Conservation (phyloP, 208 protist species). For the Plasmodiophora brassicae region DNA sequence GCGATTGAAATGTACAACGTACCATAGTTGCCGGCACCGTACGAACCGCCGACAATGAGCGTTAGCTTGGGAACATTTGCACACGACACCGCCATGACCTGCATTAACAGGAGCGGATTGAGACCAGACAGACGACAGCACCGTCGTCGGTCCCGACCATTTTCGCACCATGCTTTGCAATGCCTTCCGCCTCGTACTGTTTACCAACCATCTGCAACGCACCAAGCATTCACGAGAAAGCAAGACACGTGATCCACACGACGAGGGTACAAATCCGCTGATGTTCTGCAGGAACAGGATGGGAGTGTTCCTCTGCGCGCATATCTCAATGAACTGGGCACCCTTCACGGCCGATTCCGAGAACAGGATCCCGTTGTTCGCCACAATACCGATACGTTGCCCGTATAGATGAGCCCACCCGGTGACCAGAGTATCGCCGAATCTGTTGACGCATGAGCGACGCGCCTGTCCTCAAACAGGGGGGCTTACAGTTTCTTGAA, state of each 20-base stretch:
- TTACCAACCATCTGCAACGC: constrained; percentile 81
- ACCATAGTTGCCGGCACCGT: constrained; percentile 92
- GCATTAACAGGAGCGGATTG: too few relatives aligned
- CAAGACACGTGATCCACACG: too few relatives aligned
- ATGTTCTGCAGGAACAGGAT: constrained; percentile 94
- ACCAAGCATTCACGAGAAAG: too few relatives aligned
- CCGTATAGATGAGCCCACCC: constrained; percentile 81
- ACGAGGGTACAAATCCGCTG: constrained; percentile 73
- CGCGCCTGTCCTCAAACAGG: too few relatives aligned
- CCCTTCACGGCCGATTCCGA: constrained; percentile 76
- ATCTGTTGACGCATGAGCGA: too few relatives aligned
- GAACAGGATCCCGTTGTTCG: constrained; percentile 91
- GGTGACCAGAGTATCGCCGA: constrained; percentile 41
- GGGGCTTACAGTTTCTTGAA: constrained; percentile 49
- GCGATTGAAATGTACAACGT: too few relatives aligned
- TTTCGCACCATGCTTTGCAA: constrained; percentile 91
- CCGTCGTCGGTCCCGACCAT: too few relatives aligned
- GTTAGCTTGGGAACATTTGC: constrained; percentile 87
- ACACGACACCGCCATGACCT: constrained; percentile 59
- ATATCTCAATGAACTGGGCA: constrained; percentile 90
- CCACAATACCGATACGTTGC: constrained; percentile 85
- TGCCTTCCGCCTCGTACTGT: constrained; percentile 81
- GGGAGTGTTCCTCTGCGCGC: constrained; percentile 81
- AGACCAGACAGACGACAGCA: constrained; percentile 82
- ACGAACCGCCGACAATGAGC: constrained; percentile 85